Conservation (phyloP, 345 rosid species). For the Lepidium africanum region DNA sequence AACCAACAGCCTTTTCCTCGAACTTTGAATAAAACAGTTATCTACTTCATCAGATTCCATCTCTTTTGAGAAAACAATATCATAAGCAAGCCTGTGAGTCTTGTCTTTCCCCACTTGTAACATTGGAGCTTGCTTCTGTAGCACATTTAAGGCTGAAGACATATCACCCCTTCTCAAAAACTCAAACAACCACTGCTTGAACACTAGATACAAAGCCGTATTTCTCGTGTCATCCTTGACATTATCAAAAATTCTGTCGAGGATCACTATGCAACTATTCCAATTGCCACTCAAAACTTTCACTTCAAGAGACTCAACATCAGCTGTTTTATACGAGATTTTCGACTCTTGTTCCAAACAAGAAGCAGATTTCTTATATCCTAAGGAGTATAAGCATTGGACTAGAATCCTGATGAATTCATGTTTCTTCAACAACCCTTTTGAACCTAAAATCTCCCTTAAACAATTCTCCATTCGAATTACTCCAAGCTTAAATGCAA, state of each 20-base stretch:
- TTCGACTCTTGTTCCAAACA: conserved; percentile 64
- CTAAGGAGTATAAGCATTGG: conserved; percentile 67
- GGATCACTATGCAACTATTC: conserved; percentile 47
- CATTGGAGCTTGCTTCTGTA: conserved; percentile 49
- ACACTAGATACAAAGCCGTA: conserved; percentile 53
- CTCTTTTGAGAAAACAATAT: conserved; percentile 40
- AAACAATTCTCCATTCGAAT: conserved; percentile 45
- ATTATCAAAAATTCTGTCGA: conserved; percentile 33
- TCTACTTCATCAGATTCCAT: conserved; percentile 36
- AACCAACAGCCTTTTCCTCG: conserved; percentile 43
- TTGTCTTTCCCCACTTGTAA: conserved; percentile 48
- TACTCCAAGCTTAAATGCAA: neutral
- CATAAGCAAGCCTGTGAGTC: conserved; percentile 47
- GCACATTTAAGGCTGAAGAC: conserved; percentile 43
- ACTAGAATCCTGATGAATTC: conserved; percentile 65
- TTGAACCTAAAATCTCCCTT: conserved; percentile 37
- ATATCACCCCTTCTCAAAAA: conserved; percentile 50
- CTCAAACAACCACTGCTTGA: conserved; percentile 66
- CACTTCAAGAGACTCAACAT: conserved; percentile 47
- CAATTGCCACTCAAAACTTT: conserved; percentile 59
- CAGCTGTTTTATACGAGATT: conserved; percentile 37
- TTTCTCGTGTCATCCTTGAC: conserved; percentile 39
- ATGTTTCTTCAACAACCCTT: conserved; percentile 50
- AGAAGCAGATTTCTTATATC: conserved; percentile 61
- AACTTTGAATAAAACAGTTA: conserved; percentile 26